These are phyloP conservation scores for Alternaria arbusti DNA, from an alignment of 2,329 filamentous ascomycete species.

Conservation along the genomic window DNA sequence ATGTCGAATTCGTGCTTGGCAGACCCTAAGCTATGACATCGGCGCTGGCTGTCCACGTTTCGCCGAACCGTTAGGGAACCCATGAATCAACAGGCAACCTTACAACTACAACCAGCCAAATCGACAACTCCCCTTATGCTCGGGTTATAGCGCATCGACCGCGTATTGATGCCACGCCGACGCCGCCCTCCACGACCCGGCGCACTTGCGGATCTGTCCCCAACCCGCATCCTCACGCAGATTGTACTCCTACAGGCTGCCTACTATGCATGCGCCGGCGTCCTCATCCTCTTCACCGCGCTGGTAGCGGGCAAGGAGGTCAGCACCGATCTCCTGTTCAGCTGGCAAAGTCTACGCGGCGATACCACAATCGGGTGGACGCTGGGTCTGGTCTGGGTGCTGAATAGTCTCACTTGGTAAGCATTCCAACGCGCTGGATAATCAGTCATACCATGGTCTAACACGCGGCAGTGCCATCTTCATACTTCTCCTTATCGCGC, in stretches of 20 bases:
- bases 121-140: slow-evolving; percentile 21
- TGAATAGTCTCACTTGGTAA: slow-evolving; percentile 70
- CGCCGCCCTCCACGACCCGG: slow-evolving; percentile 69
- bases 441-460: slow-evolving; percentile 4
- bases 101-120: slow-evolving; percentile 6
- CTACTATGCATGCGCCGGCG: slow-evolving; percentile 67
- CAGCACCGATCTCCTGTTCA: slow-evolving; percentile 64
- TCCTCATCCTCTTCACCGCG: slow-evolving; percentile 71
- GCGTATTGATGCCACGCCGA: slow-evolving; percentile 58
- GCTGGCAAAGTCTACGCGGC: slow-evolving; percentile 68
- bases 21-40: slow-evolving; percentile 24
- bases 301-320: slow-evolving; percentile 69
- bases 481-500: slow-evolving; percentile 81
- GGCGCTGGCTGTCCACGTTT: slow-evolving; percentile 20
- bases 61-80: slow-evolving; percentile 17
- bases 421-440: slow-evolving; percentile 21
- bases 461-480: slow-evolving; percentile 71
- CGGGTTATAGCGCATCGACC: slow-evolving; percentile 22
- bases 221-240: slow-evolving; percentile 70
- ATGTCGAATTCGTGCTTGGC: slow-evolving; percentile 28
- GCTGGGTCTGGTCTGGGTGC: slow-evolving; percentile 69
- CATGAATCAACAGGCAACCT: slow-evolving; percentile 26
- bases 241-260: slow-evolving; percentile 69
- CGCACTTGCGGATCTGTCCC: slow-evolving; percentile 70
- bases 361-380: slow-evolving; percentile 76